A percentile compares a stretch with the other conserved stretches of the same genome.
Evolutionary conservation across 306 rosid species (phyloP).

Genomic region (Prosopis cineraria): DNA sequence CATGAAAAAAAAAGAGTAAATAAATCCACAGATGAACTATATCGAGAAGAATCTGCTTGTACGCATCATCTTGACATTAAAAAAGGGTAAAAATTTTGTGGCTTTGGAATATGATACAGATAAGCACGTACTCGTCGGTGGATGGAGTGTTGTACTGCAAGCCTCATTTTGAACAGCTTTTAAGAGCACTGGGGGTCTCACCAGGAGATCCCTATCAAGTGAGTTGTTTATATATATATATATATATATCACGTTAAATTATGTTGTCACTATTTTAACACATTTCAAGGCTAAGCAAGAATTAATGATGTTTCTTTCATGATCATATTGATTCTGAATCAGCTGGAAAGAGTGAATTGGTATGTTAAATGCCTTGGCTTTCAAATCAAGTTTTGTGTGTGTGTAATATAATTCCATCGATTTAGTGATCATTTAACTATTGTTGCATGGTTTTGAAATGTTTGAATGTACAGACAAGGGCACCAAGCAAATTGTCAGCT

Average conservation of each 20-base stretch:
- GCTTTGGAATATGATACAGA: neutral
- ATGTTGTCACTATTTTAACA: neutral
- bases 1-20: too few relatives aligned
- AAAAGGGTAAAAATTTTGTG: neutral
- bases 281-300: neutral
- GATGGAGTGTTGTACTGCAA: conserved; percentile 74
- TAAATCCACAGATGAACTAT: too few relatives aligned
- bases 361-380: conserved; percentile 8
- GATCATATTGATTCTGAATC: conserved; percentile 27
- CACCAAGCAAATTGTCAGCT: conserved; percentile 66
- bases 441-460: neutral
- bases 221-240: neutral
- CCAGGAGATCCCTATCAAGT: conserved; percentile 50
- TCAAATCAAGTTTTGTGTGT: neutral
- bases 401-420: too few relatives aligned
- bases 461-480: conserved; percentile 39
- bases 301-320: conserved; percentile 36
- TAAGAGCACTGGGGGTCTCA: conserved; percentile 49
- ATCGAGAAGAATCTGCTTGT: too few relatives aligned
- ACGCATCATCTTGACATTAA: too few relatives aligned
- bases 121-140: conserved; percentile 40
- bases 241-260: neutral
- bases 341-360: conserved; percentile 59
- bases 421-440: too few relatives aligned
- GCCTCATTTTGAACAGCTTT: conserved; percentile 73